Base-by-base conservation (phyloP, 1,284 basidiomycete species). In the Cystobasidium sp. region DNA sequence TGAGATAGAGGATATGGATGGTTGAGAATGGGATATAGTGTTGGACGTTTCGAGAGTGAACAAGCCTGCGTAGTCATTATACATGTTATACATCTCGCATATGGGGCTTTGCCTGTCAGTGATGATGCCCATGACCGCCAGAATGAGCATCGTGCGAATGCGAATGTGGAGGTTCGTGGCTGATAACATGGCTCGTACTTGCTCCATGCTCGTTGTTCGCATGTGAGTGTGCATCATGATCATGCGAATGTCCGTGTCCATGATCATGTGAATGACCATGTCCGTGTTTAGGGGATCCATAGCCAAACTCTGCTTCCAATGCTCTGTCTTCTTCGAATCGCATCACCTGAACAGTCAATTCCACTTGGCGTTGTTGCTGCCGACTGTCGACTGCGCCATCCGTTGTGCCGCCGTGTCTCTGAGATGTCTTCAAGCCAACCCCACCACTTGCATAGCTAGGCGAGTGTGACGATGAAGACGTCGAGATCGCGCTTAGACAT, bases 401-500 rank as follows among this genome's bases (percentile, higher is more conserved):
- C 31, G 18, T 47, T 16, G 37, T 22, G 16, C 49, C 64, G 1
- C 64, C 64, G 39, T 47, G 64, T 10, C 64, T 47, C 37, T 52
- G 37, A 12, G 64, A 66, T 12, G 64, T 66, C 64, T 68, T 61
- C 41, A 59, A 31, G 43, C 53, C 44, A 8, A 66, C 44, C 37
- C 47, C 56, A 44, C 55, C 64, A 61, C 16, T 55, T 24, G 0
- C 43, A 37, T 47, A 69, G 52, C 61, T 77, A 70, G 20, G 56
- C 22, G 61, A 47, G 18, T 18, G 18, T 0, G 61, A 49, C 14
- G 61, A 63, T 24, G n/a, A n/a, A 6, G 52, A 14, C 24, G 53
- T 6, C 6, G 41, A 8, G 0, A 82, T 74, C 9, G 78, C 80
- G 12, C 74, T 75, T 3, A 76, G 72, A 75, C 81, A 82, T 10